A percentile compares a stretch with the other conserved stretches of the same genome.
Evolutionary conservation across 768 basidiomycete genomes (phyloP).

Genomic region (Tricholomella constricta): DNA sequence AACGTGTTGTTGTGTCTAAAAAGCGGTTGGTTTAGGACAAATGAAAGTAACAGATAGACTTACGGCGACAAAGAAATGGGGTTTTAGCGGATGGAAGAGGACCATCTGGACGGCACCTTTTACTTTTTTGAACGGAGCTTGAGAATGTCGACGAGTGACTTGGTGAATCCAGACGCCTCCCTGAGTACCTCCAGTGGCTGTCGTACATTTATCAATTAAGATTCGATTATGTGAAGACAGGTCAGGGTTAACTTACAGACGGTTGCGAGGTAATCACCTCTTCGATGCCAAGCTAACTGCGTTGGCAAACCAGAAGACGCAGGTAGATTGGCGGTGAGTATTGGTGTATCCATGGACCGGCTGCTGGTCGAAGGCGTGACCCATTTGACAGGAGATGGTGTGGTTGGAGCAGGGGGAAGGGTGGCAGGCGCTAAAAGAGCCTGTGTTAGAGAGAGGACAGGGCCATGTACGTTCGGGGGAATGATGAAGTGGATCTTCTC

Average conservation of each 20-base stretch:
- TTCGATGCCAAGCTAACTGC: conserved; percentile 90
- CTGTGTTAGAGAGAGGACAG: conserved; percentile 60
- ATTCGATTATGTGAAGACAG: conserved; percentile 9
- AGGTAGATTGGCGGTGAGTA: conserved; percentile 64
- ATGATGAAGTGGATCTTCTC: conserved; percentile 78
- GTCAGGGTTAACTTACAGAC: conserved; percentile 68
- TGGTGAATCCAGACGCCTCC: conserved; percentile 96
- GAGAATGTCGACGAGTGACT: conserved; percentile 88
- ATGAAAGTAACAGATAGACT: conserved; percentile 32
- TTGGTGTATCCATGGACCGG: conserved; percentile 54
- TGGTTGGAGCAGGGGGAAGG: conserved; percentile 57
- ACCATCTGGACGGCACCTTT: conserved; percentile 90
- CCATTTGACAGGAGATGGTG: conserved; percentile 76
- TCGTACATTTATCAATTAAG: conserved; percentile 14
- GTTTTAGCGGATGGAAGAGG: conserved; percentile 91
- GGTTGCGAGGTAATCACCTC: conserved; percentile 94
- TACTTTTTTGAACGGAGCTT: conserved; percentile 96
- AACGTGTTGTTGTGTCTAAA: conserved; percentile 93
- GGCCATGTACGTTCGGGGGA: conserved; percentile 72
- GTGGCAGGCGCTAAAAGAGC: conserved; percentile 61
- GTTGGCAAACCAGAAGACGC: conserved; percentile 68
- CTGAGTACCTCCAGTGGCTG: conserved; percentile 69
- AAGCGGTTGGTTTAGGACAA: conserved; percentile 14
- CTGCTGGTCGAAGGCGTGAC: conserved; percentile 44
- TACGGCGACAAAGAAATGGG: conserved; percentile 97